Conservation (phyloP, 2,329 filamentous ascomycete species). For the Pseudogymnoascus sp. region DNA sequence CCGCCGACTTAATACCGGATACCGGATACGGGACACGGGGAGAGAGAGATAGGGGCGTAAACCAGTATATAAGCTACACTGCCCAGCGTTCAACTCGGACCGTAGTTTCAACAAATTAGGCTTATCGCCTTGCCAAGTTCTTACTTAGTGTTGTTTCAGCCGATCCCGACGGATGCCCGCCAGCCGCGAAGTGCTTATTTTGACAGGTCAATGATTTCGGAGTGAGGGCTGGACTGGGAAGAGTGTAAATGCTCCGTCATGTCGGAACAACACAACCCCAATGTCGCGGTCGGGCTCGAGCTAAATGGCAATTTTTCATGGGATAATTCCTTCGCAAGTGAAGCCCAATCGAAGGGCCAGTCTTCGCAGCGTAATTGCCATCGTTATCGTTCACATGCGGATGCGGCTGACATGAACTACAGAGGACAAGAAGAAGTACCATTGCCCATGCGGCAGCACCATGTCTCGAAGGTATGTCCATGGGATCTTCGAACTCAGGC, state of each 20-base stretch:
- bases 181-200: neutral
- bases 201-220: neutral
- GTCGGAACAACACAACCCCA: neutral
- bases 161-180: neutral
- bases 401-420: neutral
- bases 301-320: neutral
- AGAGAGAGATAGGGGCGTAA: too few relatives aligned
- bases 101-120: neutral
- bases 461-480: neutral
- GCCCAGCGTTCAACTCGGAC: neutral
- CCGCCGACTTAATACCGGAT: too few relatives aligned
- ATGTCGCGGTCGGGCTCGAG: neutral
- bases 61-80: neutral
- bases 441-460: conserved; percentile 1
- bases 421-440: neutral
- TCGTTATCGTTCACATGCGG: neutral
- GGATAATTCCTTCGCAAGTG: neutral
- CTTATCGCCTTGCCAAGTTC: neutral
- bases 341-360: neutral
- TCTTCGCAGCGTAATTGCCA: neutral
- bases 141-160: neutral
- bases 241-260: neutral
- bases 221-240: neutral
- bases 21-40: too few relatives aligned
- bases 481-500: neutral